These are phyloP conservation scores for Coniella lustricola DNA, from an alignment of 2,329 filamentous ascomycete species.

Conservation along the genomic window DNA sequence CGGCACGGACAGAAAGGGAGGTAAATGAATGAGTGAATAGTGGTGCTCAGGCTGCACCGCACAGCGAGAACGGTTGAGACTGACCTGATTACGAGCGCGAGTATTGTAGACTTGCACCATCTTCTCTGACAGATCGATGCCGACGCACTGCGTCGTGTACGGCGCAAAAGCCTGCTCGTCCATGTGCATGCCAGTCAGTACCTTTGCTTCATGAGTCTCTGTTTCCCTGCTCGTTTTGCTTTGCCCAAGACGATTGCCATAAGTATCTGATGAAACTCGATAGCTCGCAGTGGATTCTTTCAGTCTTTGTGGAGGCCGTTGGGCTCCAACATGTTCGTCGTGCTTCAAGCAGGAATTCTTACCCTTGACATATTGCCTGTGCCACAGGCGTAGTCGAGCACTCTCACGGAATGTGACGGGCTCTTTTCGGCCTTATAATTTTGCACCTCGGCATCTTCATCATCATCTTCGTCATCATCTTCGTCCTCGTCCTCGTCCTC, in stretches of 20 bases:
- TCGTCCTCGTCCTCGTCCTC: conserved; percentile 30
- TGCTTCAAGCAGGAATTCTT: conserved; percentile 17
- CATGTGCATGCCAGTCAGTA: background rate
- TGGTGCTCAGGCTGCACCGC: too few species aligned
- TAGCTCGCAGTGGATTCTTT: too few species aligned
- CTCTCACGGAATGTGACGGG: conserved; percentile 33
- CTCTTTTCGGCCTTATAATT: too few species aligned
- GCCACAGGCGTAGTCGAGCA: conserved; percentile 73
- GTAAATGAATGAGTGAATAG: background rate
- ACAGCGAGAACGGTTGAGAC: conserved; percentile 12
- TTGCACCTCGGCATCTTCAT: too few species aligned
- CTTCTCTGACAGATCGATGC: conserved; percentile 62
- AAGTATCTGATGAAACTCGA: too few species aligned
- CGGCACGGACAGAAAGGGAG: too few species aligned
- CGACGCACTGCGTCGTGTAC: conserved; percentile 55
- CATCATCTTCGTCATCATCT: conserved; percentile 21
- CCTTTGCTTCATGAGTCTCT: background rate
- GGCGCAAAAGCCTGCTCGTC: conserved; percentile 47
- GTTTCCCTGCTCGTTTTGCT: too few species aligned
- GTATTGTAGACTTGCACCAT: conserved; percentile 65
- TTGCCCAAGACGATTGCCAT: too few species aligned
- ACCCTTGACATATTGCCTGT: conserved; percentile 61
- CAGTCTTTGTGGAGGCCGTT: too few species aligned
- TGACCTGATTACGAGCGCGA: conserved; percentile 46
- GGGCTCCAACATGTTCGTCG: too few species aligned